Conservation (phyloP, 2,329 filamentous ascomycete species). For the Emmonsiellopsis sp. region DNA sequence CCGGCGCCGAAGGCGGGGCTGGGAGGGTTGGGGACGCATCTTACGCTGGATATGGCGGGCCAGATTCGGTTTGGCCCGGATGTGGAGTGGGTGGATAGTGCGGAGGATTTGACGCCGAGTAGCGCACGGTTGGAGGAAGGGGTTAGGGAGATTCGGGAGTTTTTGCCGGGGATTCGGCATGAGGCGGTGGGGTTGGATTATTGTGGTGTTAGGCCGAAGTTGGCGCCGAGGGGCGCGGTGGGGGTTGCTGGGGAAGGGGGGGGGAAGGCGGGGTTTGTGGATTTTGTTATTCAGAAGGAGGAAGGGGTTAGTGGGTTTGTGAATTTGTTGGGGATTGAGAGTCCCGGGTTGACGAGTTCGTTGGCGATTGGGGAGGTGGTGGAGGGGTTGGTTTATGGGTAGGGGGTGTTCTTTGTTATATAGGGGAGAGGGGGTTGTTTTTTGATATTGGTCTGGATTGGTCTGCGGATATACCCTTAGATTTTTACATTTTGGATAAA, state of each 20-base stretch:
- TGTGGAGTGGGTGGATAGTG: constrained; percentile 77
- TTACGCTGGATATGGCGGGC: constrained; percentile 81
- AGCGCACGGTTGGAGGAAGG: constrained; percentile 54
- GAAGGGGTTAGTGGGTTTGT: constrained; percentile 5
- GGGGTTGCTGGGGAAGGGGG: constrained; percentile 10
- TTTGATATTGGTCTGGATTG: too few relatives aligned
- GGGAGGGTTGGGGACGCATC: constrained; percentile 84
- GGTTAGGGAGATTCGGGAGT: constrained; percentile 63
- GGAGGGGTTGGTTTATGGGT: constrained; percentile 8
- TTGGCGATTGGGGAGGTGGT: constrained; percentile 11
- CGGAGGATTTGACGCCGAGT: constrained; percentile 61
- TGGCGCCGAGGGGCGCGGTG: constrained; percentile 48
- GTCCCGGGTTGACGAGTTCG: constrained; percentile 3
- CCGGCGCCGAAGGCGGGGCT: constrained; percentile 74
- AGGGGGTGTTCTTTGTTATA: neutral
- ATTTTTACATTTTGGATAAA: too few relatives aligned
- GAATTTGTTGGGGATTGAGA: constrained; percentile 9
- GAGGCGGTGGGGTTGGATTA: constrained; percentile 68
- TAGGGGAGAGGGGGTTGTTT: too few relatives aligned
- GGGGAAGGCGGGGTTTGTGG: constrained; percentile 15
- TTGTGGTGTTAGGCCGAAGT: constrained; percentile 82
- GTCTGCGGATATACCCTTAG: too few relatives aligned
- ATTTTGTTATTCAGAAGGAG: constrained; percentile 12
- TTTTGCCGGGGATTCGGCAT: constrained; percentile 64
- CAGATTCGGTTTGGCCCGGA: constrained; percentile 88